Percentiles rank a stretch among this genome's conserved stretches.
These are phyloP conservation scores for Komagataella populi DNA, from an alignment of 805 yeast genomes.

Conservation along the genomic window DNA sequence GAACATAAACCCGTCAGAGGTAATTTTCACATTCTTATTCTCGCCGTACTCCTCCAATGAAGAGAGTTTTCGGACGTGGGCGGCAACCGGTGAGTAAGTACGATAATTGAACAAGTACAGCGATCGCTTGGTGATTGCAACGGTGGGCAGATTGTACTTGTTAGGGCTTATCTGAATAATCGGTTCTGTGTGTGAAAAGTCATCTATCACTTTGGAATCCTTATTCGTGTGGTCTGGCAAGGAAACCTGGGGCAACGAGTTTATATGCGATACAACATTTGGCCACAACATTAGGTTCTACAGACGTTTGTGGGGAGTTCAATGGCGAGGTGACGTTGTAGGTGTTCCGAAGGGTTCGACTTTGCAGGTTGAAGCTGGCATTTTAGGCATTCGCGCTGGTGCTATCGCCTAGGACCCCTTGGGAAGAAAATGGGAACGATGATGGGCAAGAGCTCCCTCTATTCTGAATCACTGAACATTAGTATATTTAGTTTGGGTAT, in stretches of 20 bases:
- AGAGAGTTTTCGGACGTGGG: conserved; percentile 27
- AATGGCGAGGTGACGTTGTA: not conserved
- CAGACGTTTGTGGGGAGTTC: not conserved
- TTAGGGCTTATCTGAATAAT: conserved; percentile 18
- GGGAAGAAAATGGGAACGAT: too few relatives aligned
- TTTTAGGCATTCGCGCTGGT: not conserved
- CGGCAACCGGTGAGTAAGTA: conserved; percentile 33
- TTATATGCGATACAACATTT: not conserved
- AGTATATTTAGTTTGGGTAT: not conserved
- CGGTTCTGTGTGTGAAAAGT: conserved; percentile 15
- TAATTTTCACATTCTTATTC: conserved; percentile 23
- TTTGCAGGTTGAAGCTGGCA: not conserved
- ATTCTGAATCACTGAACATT: not conserved
- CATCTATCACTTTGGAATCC: not conserved
- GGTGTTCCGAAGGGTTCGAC: not conserved
- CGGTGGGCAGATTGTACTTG: conserved; percentile 15
- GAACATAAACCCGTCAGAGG: conserved; percentile 25
- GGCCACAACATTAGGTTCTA: not conserved
- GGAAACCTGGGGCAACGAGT: not conserved
- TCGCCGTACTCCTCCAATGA: conserved; percentile 33
- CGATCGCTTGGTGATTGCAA: conserved; percentile 21
- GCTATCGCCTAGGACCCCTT: not conserved
- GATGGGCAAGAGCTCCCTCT: not conserved
- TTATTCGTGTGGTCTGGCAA: not conserved
- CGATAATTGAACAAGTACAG: conserved; percentile 23